Percentiles rank a stretch among this genome's conserved stretches.
These are phyloP conservation scores for Nicotiana rustica DNA, from an alignment of 305 asterid species.

Conservation along the genomic window DNA sequence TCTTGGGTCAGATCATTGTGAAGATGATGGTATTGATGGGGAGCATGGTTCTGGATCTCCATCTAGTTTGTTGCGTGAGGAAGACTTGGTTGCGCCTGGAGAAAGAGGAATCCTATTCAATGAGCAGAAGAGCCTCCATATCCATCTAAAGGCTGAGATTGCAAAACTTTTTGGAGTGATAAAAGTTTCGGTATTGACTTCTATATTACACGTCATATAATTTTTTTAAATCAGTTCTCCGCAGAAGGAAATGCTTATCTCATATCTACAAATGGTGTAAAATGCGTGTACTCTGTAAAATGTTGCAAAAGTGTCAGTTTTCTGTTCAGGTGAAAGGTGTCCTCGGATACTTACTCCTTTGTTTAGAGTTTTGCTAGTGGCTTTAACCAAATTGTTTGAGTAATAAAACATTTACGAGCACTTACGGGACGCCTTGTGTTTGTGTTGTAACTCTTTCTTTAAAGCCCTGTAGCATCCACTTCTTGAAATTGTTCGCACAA, in stretches of 20 bases:
- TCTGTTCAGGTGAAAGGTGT: constrained; percentile 8
- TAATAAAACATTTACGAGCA: constrained; percentile 15
- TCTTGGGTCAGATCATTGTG: constrained; percentile 26
- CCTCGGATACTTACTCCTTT: not conserved
- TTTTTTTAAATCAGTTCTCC: not conserved
- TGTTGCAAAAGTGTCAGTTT: constrained; percentile 9
- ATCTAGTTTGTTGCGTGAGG: constrained; percentile 37
- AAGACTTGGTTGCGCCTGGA: constrained; percentile 44
- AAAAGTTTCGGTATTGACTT: constrained; percentile 70
- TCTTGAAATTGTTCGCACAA: not conserved
- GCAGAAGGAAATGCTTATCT: constrained; percentile 8
- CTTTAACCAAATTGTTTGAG: not conserved
- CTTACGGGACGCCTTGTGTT: not conserved
- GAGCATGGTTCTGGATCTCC: constrained; percentile 17
- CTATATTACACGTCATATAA: constrained; percentile 23
- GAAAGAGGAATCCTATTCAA: constrained; percentile 42
- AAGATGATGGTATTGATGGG: constrained; percentile 21
- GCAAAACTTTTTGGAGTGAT: constrained; percentile 67
- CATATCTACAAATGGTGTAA: constrained; percentile 30
- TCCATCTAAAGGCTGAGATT: constrained; percentile 62
- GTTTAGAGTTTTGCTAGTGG: not conserved
- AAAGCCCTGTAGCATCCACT: not conserved
- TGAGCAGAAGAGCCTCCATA: constrained; percentile 61
- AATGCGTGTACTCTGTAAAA: constrained; percentile 6
- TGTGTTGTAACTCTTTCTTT: constrained; percentile 25